Evolutionary conservation across 148 eudicot genomes (phyloP).

Genomic region (Agrostemma githago): DNA sequence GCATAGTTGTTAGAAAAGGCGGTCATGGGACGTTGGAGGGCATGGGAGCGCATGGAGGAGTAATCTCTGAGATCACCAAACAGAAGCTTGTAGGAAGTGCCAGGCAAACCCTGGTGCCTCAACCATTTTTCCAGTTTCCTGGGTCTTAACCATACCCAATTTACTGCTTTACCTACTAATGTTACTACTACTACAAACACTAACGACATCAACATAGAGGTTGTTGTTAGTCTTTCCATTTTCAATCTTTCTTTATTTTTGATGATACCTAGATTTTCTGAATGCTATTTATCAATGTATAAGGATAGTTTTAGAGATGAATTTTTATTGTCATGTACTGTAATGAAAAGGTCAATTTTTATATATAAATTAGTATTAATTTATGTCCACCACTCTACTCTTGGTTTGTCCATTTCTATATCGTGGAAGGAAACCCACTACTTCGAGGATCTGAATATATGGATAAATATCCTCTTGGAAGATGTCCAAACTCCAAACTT

Average conservation of each 20-base stretch:
- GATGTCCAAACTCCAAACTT: too few relatives aligned
- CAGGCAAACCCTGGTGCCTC: conserved; percentile 26
- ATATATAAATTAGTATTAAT: too few relatives aligned
- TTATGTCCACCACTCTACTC: too few relatives aligned
- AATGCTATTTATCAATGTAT: too few relatives aligned
- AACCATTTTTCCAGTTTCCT: conserved; percentile 24
- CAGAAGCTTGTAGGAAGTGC: conserved; percentile 25
- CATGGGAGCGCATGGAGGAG: conserved; percentile 5
- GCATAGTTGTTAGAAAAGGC: conserved; percentile 21
- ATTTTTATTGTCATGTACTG: too few relatives aligned
- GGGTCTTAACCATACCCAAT: conserved; percentile 31
- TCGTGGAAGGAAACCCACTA: too few relatives aligned
- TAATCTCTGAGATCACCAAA: conserved; percentile 22
- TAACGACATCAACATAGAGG: conserved; percentile 6
- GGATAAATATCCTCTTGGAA: too few relatives aligned
- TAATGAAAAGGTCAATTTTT: too few relatives aligned
- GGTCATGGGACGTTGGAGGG: conserved; percentile 12
- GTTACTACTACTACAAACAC: conserved; percentile 6
- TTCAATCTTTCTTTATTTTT: neutral
- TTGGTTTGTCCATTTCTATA: too few relatives aligned
- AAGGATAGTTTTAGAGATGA: neutral
- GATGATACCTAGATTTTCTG: too few relatives aligned
- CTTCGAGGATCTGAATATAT: too few relatives aligned
- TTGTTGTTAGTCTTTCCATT: conserved; percentile 18
- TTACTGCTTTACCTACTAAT: conserved; percentile 14